Base-by-base conservation (phyloP, 176 grass and related monocot genomes). In the Areca catechu region DNA sequence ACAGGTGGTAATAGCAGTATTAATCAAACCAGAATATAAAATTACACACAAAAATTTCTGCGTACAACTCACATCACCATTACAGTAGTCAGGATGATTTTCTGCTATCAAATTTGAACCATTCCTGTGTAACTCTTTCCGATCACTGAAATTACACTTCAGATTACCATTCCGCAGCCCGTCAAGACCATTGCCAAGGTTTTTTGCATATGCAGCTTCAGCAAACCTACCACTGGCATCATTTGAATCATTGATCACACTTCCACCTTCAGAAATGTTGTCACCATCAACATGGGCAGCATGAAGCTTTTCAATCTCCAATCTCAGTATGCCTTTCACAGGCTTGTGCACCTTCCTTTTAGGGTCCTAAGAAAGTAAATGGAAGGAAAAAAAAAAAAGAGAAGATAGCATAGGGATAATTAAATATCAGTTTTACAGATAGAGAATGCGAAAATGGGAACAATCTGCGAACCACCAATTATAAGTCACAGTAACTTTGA, bases 331-430 rank as follows among this genome's bases (percentile, higher is more conserved):
- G 57, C 84, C 88, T 89, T 98, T 98, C 54, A 98, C 93, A 21
- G 93, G 88, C 71, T 98, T 98, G 79, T 98, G 93, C 54, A 92
- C 78, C 77, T 98, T 98, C 48, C 93, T 71, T 89, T 98, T 98
- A 22, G 93, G 93, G 54, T 98, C 93, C 93, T 98, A 75, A 76
- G 21, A 15, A 62, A 19, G n/a, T 24, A 68, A 16, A 74, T 16
- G 20, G 51, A 22, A 24, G 19, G 51, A 24, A 48, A 51, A 59
- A 48, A 51, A 15, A 7, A 43, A 15, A 5, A 23, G 3, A 51
- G 15, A 43, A 15, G n/a, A 58, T 18, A 50, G 18, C 24, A 10
- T 50, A 25, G 34, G 34, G 34, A 43, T 43, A 12, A 43, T 43
- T 43, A 43, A 43, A 2, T 12, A 3, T 12, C 34, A 43, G 6